phyloP scores from a whole-genome alignment of 768 basidiomycete genomes.

The Suillus placidus region DNA sequence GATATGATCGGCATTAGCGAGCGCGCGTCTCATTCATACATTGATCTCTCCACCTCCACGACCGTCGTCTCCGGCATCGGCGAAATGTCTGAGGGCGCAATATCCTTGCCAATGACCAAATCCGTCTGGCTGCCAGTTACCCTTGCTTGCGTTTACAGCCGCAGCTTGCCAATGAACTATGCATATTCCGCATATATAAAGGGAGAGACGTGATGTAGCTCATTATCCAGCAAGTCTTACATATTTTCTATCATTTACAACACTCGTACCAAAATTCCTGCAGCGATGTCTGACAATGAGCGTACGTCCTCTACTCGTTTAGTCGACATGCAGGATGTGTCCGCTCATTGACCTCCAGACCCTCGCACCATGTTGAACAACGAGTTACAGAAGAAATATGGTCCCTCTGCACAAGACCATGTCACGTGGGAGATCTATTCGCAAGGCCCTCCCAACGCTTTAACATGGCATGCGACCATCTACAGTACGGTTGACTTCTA shows the following conservation, averaged over 20 bases:
- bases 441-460: background rate
- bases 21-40: too few relatives aligned
- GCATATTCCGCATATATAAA: background rate
- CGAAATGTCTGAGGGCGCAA: background rate
- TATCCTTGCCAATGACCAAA: background rate
- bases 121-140: background rate
- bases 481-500: background rate
- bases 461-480: background rate
- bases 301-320: background rate
- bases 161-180: background rate
- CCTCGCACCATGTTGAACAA: background rate
- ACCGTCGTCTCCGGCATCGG: background rate
- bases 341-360: background rate
- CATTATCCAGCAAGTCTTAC: too few relatives aligned
- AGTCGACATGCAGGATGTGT: background rate
- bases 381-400: background rate
- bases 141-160: background rate
- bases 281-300: background rate
- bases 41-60: background rate
- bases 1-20: background rate
- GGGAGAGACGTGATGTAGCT: background rate
- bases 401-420: background rate
- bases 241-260: background rate
- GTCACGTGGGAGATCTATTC: background rate
- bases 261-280: background rate